Evolutionary conservation across 2,329 filamentous ascomycete species (phyloP), one percentile per base, ranked within the genome.

Genomic region (Cadophora gregata): DNA sequence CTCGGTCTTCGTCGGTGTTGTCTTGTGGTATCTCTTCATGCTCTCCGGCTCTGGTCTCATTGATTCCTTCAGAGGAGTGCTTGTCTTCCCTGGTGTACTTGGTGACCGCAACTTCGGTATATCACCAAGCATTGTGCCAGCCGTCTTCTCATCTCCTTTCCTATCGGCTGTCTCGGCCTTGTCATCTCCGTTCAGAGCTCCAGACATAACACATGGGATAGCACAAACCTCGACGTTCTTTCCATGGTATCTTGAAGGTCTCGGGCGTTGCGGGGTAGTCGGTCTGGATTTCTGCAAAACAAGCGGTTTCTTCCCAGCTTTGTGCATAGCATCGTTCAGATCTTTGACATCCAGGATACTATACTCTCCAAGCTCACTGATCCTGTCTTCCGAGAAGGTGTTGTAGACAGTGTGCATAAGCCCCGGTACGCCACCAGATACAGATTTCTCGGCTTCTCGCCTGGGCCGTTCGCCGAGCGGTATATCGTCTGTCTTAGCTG

Each of bases 381-480:
- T 42, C 14, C 19, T 50, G 10, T 66, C 53, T 36, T 66, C 63
- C 5, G 51, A 55, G 33, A 63, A 56, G 1, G 33, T 56, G 50
- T 63, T 38, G 38, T 63, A 63, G 10, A 63, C 61, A 33, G 6
- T 64, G 24, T 42, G 60, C 24, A 42, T 67, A 47, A 56, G 50
- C 63, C 56, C 62, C 12, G 61, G 48, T 24, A 33, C 51, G 7
- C 56, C 63, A 45, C 56, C 42, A 16, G 42, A 47, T 2, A 55
- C 36, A 58, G 25, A 55, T 50, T 70, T 66, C 60, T 72, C 70
- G 7, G 66, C 66, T 24, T 67, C 69, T 62, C 68, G 67, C 66
- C 68, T 66, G 21, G 69, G 58, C n/a, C 72, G 67, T 59, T 74
- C 75, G n/a, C 75, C 75, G 68, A 77, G 75, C 31, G 75, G 75